phyloP scores from a whole-genome alignment of 2,329 filamentous ascomycete genomes.

The Aspergillus glaucus region DNA sequence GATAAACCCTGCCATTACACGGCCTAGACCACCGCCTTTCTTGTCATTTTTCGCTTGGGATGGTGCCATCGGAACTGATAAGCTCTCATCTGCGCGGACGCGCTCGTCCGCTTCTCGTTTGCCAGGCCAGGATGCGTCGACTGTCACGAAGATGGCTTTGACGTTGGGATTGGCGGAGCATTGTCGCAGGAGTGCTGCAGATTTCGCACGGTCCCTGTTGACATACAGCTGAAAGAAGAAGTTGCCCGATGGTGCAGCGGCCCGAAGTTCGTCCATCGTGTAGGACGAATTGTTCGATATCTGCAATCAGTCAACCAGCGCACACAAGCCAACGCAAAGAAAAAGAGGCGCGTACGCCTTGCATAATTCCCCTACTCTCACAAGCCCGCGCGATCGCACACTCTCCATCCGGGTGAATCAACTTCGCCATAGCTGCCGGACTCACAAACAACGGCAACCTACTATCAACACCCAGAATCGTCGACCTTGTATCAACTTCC shows the following conservation, averaged over 20 bases:
- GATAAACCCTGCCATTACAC: conserved; percentile 48
- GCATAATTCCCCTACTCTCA: conserved; percentile 47
- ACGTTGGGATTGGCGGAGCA: conserved; percentile 37
- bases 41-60: conserved; percentile 44
- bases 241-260: conserved; percentile 33
- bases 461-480: conserved; percentile 49
- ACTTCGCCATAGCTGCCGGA: conserved; percentile 58
- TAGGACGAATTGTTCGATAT: conserved; percentile 59
- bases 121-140: conserved; percentile 50
- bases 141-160: conserved; percentile 47
- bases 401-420: conserved; percentile 62
- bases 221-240: conserved; percentile 55
- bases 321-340: not conserved
- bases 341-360: conserved; percentile 38
- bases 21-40: conserved; percentile 49
- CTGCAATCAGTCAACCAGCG: conserved; percentile 10
- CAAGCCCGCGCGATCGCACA: conserved; percentile 51
- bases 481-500: conserved; percentile 45
- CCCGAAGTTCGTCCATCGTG: conserved; percentile 49
- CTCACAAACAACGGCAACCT: conserved; percentile 57
- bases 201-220: conserved; percentile 46
- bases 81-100: conserved; percentile 41
- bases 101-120: conserved; percentile 55
- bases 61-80: conserved; percentile 40
- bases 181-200: conserved; percentile 40